Evolutionary conservation across 2,329 filamentous ascomycete species (phyloP), one percentile per base, ranked within the genome.

Genomic region (Nemania serpens): DNA sequence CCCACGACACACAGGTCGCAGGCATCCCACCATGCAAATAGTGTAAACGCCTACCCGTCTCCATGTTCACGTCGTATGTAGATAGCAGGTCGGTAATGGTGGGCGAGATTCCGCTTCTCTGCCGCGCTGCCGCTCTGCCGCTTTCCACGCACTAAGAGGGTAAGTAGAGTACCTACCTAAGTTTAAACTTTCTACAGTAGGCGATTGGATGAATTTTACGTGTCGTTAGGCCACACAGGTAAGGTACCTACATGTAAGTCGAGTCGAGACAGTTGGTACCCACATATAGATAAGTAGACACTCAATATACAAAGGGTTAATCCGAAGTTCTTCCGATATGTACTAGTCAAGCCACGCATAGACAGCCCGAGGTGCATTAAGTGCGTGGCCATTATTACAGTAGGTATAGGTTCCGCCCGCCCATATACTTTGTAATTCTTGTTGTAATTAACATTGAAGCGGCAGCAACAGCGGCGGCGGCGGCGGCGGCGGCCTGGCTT

Each of bases 401-500:
- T n/a, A n/a, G n/a, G n/a, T 29, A 29, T 29, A 29, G n/a, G 25
- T 29, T 4, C 25, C 7, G 25, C 36, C 48, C 54, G 48, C 41
- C n/a, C n/a, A n/a, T n/a, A 29, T 43, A 53, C 47, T 48, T 48
- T 46, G 25, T 39, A 33, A 41, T 48, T 37, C 53, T 41, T 36
- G 46, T 61, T 34, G 29, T 58, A 58, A 46, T 33, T 20, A 20
- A 51, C 15, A 39, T 39, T 47, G 55, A 55, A 49, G 55, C 52
- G 41, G 59, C 46, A 48, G 47, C 59, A n/a, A n/a, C n/a, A n/a
- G n/a, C n/a, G n/a, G n/a, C n/a, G 41, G 59, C 46, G 52, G 47
- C 59, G 55, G 59, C 48, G 41, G 59, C 46, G 52, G 47, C 59
- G 55, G 59, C 48, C 45, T 57, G 47, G 49, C 52, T 60, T 55